phyloP scores from a whole-genome alignment of 306 rosid genomes.

The Lathyrus tuberosus region DNA sequence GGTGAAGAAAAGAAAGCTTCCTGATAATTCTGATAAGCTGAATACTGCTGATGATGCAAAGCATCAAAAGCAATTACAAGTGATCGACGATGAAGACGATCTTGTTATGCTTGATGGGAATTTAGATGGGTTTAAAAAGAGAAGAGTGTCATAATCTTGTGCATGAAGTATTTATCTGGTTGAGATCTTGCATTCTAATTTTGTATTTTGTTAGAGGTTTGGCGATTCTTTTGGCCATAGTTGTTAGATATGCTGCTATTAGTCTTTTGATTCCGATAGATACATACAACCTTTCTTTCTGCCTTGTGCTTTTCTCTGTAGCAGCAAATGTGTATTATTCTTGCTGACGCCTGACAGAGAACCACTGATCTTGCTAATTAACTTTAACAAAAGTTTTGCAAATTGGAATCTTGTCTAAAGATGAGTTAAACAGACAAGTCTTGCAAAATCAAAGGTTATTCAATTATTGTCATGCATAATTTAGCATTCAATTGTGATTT shows the following conservation, averaged over 20 bases:
- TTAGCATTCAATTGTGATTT: conserved; percentile 16
- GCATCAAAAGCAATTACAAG: conserved; percentile 54
- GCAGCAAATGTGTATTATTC: conserved; percentile 53
- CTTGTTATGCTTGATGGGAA: conserved; percentile 65
- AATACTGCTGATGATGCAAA: conserved; percentile 43
- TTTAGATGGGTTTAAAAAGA: conserved; percentile 62
- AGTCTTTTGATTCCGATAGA: conserved; percentile 51
- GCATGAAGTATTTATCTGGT: conserved; percentile 36
- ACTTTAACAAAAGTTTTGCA: conserved; percentile 44
- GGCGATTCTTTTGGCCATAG: conserved; percentile 66
- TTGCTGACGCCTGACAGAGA: conserved; percentile 48
- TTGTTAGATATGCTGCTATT: conserved; percentile 49
- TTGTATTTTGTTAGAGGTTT: conserved; percentile 68
- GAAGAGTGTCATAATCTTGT: conserved; percentile 53
- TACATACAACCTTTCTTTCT: conserved; percentile 18
- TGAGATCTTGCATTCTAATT: conserved; percentile 55
- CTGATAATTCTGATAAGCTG: conserved; percentile 36
- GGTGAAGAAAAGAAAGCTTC: conserved; percentile 66
- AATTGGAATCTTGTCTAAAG: conserved; percentile 14
- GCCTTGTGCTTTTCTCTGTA: conserved; percentile 37
- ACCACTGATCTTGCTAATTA: conserved; percentile 42
- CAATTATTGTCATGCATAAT: conserved; percentile 29
- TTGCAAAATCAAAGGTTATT: conserved; percentile 34
- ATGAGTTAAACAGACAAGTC: conserved; percentile 37
- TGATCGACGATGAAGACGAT: conserved; percentile 75